Conservation (phyloP, 2,329 filamentous ascomycete genomes). For the Sphaceloma murrayae region DNA sequence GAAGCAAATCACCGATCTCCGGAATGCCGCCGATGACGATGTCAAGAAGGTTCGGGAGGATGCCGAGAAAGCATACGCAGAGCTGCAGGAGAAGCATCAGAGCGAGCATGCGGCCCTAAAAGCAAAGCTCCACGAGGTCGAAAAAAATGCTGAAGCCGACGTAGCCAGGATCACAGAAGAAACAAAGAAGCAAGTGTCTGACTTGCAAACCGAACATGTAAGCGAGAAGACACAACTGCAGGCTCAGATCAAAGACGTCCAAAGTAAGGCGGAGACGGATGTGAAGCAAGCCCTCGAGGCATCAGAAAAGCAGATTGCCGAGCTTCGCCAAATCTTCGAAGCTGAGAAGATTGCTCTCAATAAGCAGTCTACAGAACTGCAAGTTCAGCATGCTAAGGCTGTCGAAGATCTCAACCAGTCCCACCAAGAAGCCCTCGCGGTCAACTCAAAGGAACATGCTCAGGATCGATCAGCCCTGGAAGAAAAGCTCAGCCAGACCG, state of each 20-base stretch:
- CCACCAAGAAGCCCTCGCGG: neutral
- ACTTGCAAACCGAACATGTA: constrained; percentile 13
- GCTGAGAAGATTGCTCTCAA: constrained; percentile 4
- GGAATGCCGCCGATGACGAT: neutral
- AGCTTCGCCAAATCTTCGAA: constrained; percentile 1
- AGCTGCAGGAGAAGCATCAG: constrained; percentile 9
- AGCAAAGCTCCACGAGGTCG: neutral
- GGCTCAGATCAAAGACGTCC: neutral
- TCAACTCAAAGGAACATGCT: neutral
- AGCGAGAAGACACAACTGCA: neutral
- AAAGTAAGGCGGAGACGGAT: neutral
- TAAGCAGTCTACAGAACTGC: neutral
- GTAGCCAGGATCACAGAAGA: neutral
- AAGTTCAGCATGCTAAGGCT: neutral
- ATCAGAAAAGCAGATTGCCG: neutral
- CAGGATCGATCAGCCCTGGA: neutral
- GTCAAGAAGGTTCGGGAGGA: neutral
- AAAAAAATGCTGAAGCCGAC: neutral
- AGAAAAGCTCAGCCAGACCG: constrained; percentile 6
- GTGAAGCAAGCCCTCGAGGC: neutral
- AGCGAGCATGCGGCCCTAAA: neutral
- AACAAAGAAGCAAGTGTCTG: neutral
- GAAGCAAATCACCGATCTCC: constrained; percentile 3
- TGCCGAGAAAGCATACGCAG: constrained; percentile 2
- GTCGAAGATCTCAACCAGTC: neutral